These are phyloP conservation scores for Entamoeba histolytica DNA, from an alignment of 208 protist species.

Conservation along the genomic window DNA sequence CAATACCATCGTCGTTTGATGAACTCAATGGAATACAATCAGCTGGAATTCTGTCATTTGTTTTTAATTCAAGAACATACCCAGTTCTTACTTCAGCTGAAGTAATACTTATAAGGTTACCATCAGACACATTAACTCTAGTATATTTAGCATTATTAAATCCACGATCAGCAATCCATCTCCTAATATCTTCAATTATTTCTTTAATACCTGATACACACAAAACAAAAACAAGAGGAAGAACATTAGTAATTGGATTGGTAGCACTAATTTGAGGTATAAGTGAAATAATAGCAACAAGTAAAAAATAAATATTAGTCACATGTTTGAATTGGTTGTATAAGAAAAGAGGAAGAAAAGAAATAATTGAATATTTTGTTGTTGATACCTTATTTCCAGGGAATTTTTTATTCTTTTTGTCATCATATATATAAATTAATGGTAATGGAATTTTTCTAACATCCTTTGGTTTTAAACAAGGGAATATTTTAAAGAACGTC, in stretches of 20 bases:
- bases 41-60: not conserved
- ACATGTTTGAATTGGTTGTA: conserved; percentile 10
- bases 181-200: conserved; percentile 9
- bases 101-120: not conserved
- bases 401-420: not conserved
- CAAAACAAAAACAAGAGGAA: conserved; percentile 9
- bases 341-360: not conserved
- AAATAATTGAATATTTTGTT: conserved; percentile 2
- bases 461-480: not conserved
- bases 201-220: conserved; percentile 16
- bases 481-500: not conserved
- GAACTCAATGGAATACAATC: not conserved
- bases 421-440: not conserved
- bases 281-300: not conserved
- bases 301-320: conserved; percentile 22
- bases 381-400: not conserved
- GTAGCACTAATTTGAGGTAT: not conserved
- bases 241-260: not conserved
- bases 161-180: not conserved
- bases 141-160: not conserved
- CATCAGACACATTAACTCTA: not conserved
- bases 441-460: not conserved
- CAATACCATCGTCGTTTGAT: not conserved
- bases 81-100: not conserved
- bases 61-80: not conserved